Conservation (phyloP, 495 filamentous ascomycete species). For the Podospora conica region DNA sequence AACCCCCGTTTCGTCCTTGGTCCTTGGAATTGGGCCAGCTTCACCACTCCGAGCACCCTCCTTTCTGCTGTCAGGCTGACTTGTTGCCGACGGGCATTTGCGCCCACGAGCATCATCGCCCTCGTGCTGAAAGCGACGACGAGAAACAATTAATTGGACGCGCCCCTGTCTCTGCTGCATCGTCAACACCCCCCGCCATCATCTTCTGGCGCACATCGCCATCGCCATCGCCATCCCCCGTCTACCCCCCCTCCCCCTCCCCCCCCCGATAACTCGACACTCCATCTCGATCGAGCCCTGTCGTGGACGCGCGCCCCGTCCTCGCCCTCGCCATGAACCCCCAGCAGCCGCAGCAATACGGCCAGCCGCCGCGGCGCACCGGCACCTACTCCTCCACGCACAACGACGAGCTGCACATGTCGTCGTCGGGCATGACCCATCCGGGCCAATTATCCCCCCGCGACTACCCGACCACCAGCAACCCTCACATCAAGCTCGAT, state of each 20-base stretch:
- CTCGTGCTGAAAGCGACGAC: neutral
- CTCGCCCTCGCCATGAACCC: slow-evolving; percentile 43
- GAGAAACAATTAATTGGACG: neutral
- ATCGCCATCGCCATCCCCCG: neutral
- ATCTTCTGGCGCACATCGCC: neutral
- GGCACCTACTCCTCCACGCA: slow-evolving; percentile 37
- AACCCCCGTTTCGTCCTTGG: neutral
- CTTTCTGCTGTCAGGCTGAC: neutral
- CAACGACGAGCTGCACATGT: slow-evolving; percentile 74
- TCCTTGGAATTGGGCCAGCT: neutral
- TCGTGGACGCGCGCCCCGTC: neutral
- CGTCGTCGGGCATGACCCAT: slow-evolving; percentile 50
- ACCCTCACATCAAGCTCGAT: slow-evolving; percentile 40
- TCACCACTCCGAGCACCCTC: neutral
- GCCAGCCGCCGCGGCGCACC: slow-evolving; percentile 36
- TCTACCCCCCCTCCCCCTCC: neutral
- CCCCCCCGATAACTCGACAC: too few relatives aligned
- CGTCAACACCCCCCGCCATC: neutral
- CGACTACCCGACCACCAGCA: slow-evolving; percentile 43
- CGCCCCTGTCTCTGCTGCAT: neutral
- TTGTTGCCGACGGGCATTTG: neutral
- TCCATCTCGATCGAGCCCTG: too few relatives aligned
- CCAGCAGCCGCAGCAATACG: slow-evolving; percentile 36
- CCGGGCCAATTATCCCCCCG: slow-evolving; percentile 42
- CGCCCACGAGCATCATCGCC: neutral